Conservation (phyloP, 1,139 yeast genomes). For the Blastobotrys raffinosifermentans region DNA sequence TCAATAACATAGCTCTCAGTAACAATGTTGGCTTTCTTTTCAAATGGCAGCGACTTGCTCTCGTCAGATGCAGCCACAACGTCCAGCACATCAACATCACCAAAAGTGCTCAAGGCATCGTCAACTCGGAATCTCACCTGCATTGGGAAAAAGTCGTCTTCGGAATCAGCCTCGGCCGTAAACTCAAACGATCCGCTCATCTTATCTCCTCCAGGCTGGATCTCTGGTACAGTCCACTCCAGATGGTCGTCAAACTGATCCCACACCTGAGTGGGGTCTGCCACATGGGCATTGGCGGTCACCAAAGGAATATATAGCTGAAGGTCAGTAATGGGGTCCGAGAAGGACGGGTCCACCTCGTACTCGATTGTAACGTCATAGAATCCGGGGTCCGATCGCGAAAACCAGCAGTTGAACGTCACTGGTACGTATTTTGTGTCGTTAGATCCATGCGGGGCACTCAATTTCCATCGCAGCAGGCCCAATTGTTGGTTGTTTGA, state of each 20-base stretch:
- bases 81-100: constrained; percentile 40
- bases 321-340: constrained; percentile 49
- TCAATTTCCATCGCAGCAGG: constrained; percentile 73
- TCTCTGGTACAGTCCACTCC: constrained; percentile 37
- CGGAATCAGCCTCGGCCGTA: constrained; percentile 65
- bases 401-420: constrained; percentile 80
- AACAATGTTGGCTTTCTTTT: constrained; percentile 53
- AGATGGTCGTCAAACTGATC: constrained; percentile 37
- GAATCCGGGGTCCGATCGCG: constrained; percentile 47
- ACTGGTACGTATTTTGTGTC: constrained; percentile 58
- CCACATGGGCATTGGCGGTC: constrained; percentile 52
- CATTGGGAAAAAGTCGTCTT: constrained; percentile 88
- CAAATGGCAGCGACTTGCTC: constrained; percentile 59
- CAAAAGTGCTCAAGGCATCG: constrained; percentile 36
- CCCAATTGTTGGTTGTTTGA: constrained; percentile 85
- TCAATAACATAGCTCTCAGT: constrained; percentile 63
- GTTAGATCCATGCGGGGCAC: constrained; percentile 46
- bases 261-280: constrained; percentile 31
- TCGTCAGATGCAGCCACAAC: constrained; percentile 37
- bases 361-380: constrained; percentile 84
- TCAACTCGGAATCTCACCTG: constrained; percentile 46
- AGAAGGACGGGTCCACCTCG: constrained; percentile 52
- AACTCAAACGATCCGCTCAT: constrained; percentile 72
- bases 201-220: constrained; percentile 33
- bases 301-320: constrained; percentile 58